Percentiles rank a stretch among this genome's conserved stretches.
Evolutionary conservation across 441 rosid genomes (phyloP).

Genomic region (Geranium incanum): DNA sequence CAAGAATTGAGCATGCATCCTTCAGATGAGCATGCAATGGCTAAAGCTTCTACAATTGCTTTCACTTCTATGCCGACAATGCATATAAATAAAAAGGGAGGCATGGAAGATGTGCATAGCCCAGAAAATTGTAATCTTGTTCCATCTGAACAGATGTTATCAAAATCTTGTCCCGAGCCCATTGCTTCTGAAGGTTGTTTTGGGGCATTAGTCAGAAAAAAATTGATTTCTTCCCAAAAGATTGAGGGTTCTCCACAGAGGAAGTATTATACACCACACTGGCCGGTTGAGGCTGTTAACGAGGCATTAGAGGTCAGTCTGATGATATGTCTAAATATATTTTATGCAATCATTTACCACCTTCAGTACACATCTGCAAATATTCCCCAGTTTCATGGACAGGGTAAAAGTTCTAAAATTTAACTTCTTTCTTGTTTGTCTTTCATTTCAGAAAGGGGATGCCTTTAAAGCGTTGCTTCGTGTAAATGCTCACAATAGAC

Average conservation of each 20-base stretch:
- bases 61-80: constrained; percentile 63
- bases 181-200: constrained; percentile 28
- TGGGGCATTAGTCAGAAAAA: constrained; percentile 26
- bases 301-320: constrained; percentile 66
- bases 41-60: constrained; percentile 33
- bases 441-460: constrained; percentile 56
- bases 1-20: constrained; percentile 24
- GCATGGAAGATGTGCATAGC: constrained; percentile 14
- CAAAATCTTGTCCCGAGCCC: constrained; percentile 48
- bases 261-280: constrained; percentile 43
- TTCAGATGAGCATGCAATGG: constrained; percentile 19
- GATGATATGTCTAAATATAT: not conserved
- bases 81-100: constrained; percentile 32
- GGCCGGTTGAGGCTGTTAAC: constrained; percentile 51
- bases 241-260: constrained; percentile 30
- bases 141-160: constrained; percentile 26
- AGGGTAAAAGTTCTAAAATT: constrained; percentile 4
- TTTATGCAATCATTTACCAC: constrained; percentile 3
- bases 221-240: constrained; percentile 23
- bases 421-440: not conserved
- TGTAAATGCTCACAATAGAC: constrained; percentile 81
- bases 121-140: constrained; percentile 15
- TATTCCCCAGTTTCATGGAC: not conserved
- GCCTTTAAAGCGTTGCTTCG: constrained; percentile 56
- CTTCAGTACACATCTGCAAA: not conserved